Conservation (phyloP, 75 land plant genomes). For the Cunninghamia lanceolata region DNA sequence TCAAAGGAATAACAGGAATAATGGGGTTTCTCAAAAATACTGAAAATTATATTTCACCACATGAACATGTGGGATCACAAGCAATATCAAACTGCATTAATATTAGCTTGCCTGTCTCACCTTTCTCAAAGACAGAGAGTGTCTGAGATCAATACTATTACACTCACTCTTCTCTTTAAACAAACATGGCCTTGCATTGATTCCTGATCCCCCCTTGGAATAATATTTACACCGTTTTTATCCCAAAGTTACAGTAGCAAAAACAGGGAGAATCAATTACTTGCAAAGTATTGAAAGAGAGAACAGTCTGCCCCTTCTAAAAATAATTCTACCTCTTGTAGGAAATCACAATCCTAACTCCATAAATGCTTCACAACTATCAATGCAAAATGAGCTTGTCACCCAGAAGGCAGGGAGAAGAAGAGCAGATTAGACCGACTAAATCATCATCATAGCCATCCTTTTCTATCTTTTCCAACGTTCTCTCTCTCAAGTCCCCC, state of each 20-base stretch:
- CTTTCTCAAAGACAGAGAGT: too few species aligned
- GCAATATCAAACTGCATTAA: background rate
- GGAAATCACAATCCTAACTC: background rate
- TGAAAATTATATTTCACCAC: background rate
- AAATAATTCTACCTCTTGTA: background rate
- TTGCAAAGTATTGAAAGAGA: background rate
- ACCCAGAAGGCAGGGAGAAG: background rate
- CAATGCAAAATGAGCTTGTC: background rate
- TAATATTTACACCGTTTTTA: too few species aligned
- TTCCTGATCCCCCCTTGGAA: too few species aligned
- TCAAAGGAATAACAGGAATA: background rate
- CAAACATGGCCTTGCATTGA: background rate
- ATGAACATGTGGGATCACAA: background rate
- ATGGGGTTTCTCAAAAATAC: background rate
- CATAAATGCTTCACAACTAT: background rate
- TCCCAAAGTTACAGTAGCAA: background rate
- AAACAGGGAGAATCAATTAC: background rate
- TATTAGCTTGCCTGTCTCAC: background rate
- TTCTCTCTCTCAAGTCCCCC: background rate
- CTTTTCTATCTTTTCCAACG: background rate
- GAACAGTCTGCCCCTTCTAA: background rate
- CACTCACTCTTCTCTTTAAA: background rate
- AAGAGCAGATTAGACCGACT: background rate
- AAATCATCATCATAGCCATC: background rate
- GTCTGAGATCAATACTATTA: too few species aligned